Percentiles rank a stretch among this genome's conserved stretches.
These are phyloP conservation scores for Daldinia loculata DNA, from an alignment of 495 filamentous ascomycete genomes.

Conservation along the genomic window DNA sequence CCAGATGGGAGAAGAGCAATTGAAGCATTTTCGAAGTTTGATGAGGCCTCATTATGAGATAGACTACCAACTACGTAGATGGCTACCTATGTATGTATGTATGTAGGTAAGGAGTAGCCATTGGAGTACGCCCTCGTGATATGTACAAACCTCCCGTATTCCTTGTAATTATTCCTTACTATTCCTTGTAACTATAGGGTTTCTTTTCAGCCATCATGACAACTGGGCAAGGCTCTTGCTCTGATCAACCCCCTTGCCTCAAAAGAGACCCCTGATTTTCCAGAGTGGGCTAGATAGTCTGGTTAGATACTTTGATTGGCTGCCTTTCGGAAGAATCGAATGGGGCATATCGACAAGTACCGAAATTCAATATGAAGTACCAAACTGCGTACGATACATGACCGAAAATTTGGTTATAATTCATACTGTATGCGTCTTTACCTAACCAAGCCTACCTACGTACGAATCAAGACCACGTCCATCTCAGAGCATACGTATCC, in stretches of 20 bases:
- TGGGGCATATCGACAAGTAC: slow-evolving; percentile 38
- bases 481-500: not conserved
- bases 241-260: slow-evolving; percentile 37
- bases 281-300: slow-evolving; percentile 17
- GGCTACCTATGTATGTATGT: not conserved
- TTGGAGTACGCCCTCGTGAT: slow-evolving; percentile 8
- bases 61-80: not conserved
- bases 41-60: not conserved
- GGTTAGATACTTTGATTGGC: slow-evolving; percentile 33
- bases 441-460: not conserved
- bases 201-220: slow-evolving; percentile 23
- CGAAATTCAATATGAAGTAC: slow-evolving; percentile 31
- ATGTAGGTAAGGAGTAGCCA: slow-evolving; percentile 9
- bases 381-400: slow-evolving; percentile 15
- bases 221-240: slow-evolving; percentile 14
- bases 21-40: slow-evolving; percentile 4
- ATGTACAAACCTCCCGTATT: slow-evolving; percentile 5
- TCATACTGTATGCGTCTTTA: slow-evolving; percentile 26
- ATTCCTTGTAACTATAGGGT: not conserved
- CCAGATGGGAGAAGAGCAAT: not conserved
- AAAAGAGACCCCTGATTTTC: slow-evolving; percentile 38
- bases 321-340: slow-evolving; percentile 33
- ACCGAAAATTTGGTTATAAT: slow-evolving; percentile 3
- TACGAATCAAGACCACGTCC: not conserved
- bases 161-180: not conserved